These are phyloP conservation scores for Moricandia moricandioides DNA, from an alignment of 345 rosid genomes.

Conservation along the genomic window DNA sequence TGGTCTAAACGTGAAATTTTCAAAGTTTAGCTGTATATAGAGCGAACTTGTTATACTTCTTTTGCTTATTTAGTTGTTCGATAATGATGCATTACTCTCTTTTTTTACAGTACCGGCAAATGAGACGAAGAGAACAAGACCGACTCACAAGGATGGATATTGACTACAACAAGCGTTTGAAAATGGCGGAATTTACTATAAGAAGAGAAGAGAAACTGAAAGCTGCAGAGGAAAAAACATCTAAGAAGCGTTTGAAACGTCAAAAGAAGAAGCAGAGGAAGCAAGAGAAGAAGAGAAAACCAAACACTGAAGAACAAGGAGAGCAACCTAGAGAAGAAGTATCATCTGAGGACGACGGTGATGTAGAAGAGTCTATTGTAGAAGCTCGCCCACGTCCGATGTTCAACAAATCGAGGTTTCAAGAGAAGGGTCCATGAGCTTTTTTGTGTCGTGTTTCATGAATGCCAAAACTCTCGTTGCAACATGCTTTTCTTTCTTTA, in stretches of 20 bases:
- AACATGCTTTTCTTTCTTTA: not conserved
- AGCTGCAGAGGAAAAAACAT: constrained; percentile 75
- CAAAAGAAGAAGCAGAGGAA: constrained; percentile 78
- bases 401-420: constrained; percentile 23
- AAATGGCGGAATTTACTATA: constrained; percentile 60
- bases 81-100: constrained; percentile 7
- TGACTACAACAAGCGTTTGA: constrained; percentile 73
- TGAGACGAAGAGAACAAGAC: constrained; percentile 91
- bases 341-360: constrained; percentile 46
- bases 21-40: not conserved
- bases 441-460: constrained; percentile 3
- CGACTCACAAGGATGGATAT: constrained; percentile 34
- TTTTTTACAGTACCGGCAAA: constrained; percentile 67
- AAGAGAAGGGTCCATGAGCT: constrained; percentile 17
- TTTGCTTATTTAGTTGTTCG: not conserved
- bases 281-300: constrained; percentile 62
- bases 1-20: not conserved
- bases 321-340: constrained; percentile 42
- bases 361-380: constrained; percentile 45
- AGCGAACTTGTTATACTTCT: not conserved
- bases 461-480: not conserved
- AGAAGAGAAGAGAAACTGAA: constrained; percentile 83
- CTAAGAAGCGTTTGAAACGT: constrained; percentile 78
- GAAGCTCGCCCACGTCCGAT: constrained; percentile 30
- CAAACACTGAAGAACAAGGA: constrained; percentile 45